These are phyloP conservation scores for Neocatenulostroma microsporum DNA, from an alignment of 2,329 filamentous ascomycete genomes.

Conservation along the genomic window DNA sequence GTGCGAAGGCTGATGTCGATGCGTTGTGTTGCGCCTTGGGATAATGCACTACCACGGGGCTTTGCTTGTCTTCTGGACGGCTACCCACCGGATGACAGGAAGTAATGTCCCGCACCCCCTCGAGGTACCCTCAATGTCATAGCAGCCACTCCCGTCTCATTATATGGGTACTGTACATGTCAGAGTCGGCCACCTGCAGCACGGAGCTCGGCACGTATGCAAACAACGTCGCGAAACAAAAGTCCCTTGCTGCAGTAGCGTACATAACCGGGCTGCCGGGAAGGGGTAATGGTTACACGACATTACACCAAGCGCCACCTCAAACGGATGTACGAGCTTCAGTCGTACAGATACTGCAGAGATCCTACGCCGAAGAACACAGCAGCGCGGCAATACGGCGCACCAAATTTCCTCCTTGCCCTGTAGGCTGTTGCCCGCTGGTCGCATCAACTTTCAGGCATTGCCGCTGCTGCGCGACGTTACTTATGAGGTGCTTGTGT, in stretches of 20 bases:
- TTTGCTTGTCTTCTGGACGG: background rate
- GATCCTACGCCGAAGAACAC: constrained; percentile 6
- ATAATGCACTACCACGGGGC: background rate
- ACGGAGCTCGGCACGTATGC: constrained; percentile 1
- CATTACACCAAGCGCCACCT: background rate
- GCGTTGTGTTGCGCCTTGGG: constrained; percentile 1
- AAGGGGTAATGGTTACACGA: constrained; percentile 2
- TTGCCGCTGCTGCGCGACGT: constrained; percentile 3
- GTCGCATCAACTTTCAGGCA: no score
- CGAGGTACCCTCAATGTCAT: background rate
- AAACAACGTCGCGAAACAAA: no score
- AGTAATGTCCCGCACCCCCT: background rate
- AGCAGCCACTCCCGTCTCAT: constrained; percentile 2
- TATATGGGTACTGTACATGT: constrained; percentile 1
- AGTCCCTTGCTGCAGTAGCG: background rate
- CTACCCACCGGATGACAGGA: constrained; percentile 2
- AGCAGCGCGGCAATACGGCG: background rate
- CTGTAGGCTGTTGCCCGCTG: no score
- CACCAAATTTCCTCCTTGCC: background rate
- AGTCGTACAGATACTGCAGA: no score
- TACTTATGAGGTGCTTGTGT: background rate
- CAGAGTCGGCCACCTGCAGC: constrained; percentile 4
- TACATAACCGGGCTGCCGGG: constrained; percentile 1
- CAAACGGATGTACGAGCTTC: no score
- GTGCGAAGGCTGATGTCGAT: constrained; percentile 1